These are phyloP conservation scores for Exophiala calicioides DNA, from an alignment of 2,329 filamentous ascomycete species.

Conservation along the genomic window DNA sequence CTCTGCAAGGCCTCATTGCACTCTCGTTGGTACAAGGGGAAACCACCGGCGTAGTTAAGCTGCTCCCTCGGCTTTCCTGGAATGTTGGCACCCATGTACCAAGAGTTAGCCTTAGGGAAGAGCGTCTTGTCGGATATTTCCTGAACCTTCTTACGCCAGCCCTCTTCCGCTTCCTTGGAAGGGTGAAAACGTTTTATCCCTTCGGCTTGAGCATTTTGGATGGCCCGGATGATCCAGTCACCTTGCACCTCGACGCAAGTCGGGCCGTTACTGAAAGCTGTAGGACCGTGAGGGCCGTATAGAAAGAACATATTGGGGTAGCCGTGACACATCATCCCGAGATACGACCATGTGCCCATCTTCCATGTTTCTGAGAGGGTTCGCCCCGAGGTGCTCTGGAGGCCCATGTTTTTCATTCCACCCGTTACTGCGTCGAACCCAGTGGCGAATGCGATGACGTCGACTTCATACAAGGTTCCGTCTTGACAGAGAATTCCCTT, in stretches of 20 bases:
- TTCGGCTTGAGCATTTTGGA: conserved; percentile 53
- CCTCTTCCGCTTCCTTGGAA: conserved; percentile 45
- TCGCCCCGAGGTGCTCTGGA: conserved; percentile 37
- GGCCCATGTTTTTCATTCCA: conserved; percentile 43
- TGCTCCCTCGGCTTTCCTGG: too few relatives aligned
- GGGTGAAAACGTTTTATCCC: conserved; percentile 53
- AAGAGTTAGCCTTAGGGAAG: conserved; percentile 50
- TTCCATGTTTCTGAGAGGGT: conserved; percentile 41
- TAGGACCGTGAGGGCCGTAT: conserved; percentile 54
- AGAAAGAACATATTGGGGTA: conserved; percentile 54
- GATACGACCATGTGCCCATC: conserved; percentile 41
- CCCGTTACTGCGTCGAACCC: conserved; percentile 48
- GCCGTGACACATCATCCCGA: conserved; percentile 45
- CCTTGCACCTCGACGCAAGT: conserved; percentile 54
- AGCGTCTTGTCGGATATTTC: conserved; percentile 44
- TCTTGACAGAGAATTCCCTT: conserved; percentile 24
- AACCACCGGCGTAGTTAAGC: too few relatives aligned
- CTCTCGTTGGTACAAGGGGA: too few relatives aligned
- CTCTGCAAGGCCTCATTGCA: too few relatives aligned
- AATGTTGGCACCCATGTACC: conserved; percentile 55
- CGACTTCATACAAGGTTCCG: conserved; percentile 36
- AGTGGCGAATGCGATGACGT: conserved; percentile 47
- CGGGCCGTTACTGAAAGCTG: conserved; percentile 36
- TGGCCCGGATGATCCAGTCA: conserved; percentile 50
- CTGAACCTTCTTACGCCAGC: conserved; percentile 53